Evolutionary conservation across 352 stramenopile species (phyloP).

Genomic region (Globisporangium yorkense): DNA sequence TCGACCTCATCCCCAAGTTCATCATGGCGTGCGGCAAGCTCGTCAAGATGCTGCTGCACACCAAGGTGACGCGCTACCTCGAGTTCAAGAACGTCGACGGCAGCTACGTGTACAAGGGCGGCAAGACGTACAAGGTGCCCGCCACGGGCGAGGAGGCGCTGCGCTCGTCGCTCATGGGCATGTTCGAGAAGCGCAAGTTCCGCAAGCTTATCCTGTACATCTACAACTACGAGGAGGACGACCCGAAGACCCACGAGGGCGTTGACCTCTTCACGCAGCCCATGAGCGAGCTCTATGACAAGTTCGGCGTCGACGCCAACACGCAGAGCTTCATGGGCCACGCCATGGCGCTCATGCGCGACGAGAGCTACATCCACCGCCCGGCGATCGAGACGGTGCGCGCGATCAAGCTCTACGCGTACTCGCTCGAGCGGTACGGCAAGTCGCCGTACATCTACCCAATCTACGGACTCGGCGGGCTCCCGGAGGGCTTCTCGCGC

Average conservation of each 20-base stretch:
- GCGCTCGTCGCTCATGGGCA: conserved; percentile 95
- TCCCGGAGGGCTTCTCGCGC: conserved; percentile 98
- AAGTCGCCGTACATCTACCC: conserved; percentile 99
- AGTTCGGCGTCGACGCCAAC: conserved; percentile 97
- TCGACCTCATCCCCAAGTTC: conserved; percentile 99
- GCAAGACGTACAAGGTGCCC: conserved; percentile 97
- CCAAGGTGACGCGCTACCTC: conserved; percentile 97
- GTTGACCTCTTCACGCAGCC: conserved; percentile 95
- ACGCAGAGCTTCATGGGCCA: conserved; percentile 99
- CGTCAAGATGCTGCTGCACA: conserved; percentile 97
- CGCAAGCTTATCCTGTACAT: conserved; percentile 98
- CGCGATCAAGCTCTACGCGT: conserved; percentile 97
- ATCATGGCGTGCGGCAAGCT: conserved; percentile 99
- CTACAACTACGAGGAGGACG: conserved; percentile 93
- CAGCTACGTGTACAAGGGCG: conserved; percentile 97
- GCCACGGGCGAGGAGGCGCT: conserved; percentile 97
- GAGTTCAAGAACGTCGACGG: conserved; percentile 99
- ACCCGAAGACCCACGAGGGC: conserved; percentile 88
- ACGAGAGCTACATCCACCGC: conserved; percentile 84
- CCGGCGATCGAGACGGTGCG: conserved; percentile 93
- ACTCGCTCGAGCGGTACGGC: conserved; percentile 95
- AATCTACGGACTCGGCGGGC: conserved; percentile 96
- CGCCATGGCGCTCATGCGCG: conserved; percentile 97
- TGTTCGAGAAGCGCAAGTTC: conserved; percentile 99
- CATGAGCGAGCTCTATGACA: conserved; percentile 97